Conservation (phyloP, 805 yeast species). For the Metschnikowia rubicola region DNA sequence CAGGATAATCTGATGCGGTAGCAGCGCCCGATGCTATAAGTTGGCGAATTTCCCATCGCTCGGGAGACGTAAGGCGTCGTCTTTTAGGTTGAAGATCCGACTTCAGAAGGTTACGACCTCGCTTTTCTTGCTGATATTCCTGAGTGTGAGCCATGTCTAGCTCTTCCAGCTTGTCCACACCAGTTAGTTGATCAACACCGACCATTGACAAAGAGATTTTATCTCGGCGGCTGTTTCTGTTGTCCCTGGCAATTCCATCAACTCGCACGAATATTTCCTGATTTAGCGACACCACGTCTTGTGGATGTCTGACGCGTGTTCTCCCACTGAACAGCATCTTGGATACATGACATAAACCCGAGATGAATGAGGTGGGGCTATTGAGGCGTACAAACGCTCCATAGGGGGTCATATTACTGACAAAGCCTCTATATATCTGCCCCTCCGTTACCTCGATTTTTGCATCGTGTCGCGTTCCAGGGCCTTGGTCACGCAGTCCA, state of each 20-base stretch:
- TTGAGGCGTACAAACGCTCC: constrained; percentile 73
- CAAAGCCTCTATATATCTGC: constrained; percentile 56
- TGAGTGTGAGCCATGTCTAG: constrained; percentile 2
- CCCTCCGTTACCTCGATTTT: constrained; percentile 1
- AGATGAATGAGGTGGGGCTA: constrained; percentile 27
- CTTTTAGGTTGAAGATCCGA: constrained; percentile 11
- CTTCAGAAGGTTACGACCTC: constrained; percentile 13
- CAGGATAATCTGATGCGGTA: constrained; percentile 66
- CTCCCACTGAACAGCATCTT: constrained; percentile 48
- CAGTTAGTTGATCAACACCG: constrained; percentile 68
- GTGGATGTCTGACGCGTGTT: constrained; percentile 52
- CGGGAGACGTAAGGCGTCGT: constrained; percentile 71
- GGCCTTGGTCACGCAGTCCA: not conserved
- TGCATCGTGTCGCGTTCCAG: not conserved
- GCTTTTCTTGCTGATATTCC: constrained; percentile 4
- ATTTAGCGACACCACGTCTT: constrained; percentile 51
- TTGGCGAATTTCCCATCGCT: constrained; percentile 86
- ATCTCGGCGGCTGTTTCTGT: constrained; percentile 14
- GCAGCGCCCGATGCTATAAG: constrained; percentile 76
- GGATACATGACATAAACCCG: constrained; percentile 77
- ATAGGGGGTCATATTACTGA: constrained; percentile 57
- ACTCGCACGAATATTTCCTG: constrained; percentile 69
- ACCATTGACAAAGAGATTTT: constrained; percentile 63
- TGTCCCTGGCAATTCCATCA: constrained; percentile 18
- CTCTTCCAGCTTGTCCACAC: constrained; percentile 36